Base-by-base conservation (phyloP, 2,329 filamentous ascomycete species). In the Capronia americana region DNA sequence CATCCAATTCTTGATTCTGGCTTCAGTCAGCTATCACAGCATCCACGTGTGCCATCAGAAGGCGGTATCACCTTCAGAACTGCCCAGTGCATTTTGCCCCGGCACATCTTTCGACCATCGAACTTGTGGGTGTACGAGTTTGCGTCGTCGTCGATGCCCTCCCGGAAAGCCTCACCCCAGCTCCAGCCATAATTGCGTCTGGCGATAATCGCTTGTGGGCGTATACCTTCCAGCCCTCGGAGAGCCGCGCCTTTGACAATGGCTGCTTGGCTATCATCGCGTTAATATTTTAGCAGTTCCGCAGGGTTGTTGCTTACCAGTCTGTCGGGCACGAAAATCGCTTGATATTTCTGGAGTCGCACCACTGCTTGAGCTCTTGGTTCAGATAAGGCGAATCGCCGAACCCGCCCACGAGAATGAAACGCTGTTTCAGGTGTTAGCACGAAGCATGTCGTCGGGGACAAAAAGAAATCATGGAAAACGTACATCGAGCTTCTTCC, bases 71-170 rank as follows among this genome's bases (percentile, higher is more conserved):
- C 54, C 28, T 57, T 57, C 11, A 23, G 20, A 12, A 57, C 54
- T 6, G 54, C 30, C 54, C 54, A 57, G 20, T 57, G 54, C 54
- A 57, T 57, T 20, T 34, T 57, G 28, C 30, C 54, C 11, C 24
- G 10, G 54, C 54, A 57, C 23, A 23, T 30, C 30, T 57, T 57
- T 12, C 30, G 26, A 12, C 32, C 24, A 34, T 57, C 54, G 28
- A 57, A 57, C 20, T 30, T 34, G 30, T 38, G 20, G 4, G 32
- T 30, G 54, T 57, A 57, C 20, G 54, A 24, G 30, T 57, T 34
- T 12, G 23, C 30, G 17, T 57, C 54, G 54, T 57, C 54, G n/a
- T 57, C 54, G 30, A 57, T 57, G 5, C 54, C 54, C 54, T 57
- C 54, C 11, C 54, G 23, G 54, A 57, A 57, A 23, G 26, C 26